A percentile compares a stretch with the other conserved stretches of the same genome.
Evolutionary conservation across 257 asterid genomes (phyloP).

Genomic region (Linaria vulgaris): DNA sequence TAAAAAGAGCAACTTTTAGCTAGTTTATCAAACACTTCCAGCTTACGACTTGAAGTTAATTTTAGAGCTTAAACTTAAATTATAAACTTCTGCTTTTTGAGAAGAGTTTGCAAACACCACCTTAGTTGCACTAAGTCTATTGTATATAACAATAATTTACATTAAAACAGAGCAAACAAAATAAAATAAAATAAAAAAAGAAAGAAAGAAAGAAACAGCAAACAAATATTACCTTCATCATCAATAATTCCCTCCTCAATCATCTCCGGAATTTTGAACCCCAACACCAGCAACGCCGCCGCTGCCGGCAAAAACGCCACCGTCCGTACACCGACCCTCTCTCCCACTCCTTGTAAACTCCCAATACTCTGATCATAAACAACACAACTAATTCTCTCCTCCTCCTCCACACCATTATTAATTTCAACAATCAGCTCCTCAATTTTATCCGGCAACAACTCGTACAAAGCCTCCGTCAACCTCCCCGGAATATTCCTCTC

Average conservation of each 20-base stretch:
- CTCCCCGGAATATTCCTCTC: slow-evolving; percentile 43
- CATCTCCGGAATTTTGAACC: slow-evolving; percentile 44
- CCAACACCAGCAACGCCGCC: slow-evolving; percentile 48
- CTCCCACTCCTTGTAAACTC: slow-evolving; percentile 36
- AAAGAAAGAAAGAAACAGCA: too few relatives aligned
- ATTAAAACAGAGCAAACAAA: too few relatives aligned
- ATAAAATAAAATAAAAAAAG: too few relatives aligned
- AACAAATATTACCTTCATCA: slow-evolving; percentile 48
- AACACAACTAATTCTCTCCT: slow-evolving; percentile 39
- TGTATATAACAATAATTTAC: too few relatives aligned
- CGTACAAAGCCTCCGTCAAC: slow-evolving; percentile 35
- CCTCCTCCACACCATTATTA: slow-evolving; percentile 21
- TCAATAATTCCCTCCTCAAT: slow-evolving; percentile 49
- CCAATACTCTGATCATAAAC: slow-evolving; percentile 53
- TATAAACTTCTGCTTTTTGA: too few relatives aligned
- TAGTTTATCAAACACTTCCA: too few relatives aligned
- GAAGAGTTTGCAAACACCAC: too few relatives aligned
- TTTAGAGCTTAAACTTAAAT: too few relatives aligned
- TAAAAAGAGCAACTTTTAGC: too few relatives aligned
- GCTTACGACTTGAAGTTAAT: too few relatives aligned
- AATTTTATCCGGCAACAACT: slow-evolving; percentile 42
- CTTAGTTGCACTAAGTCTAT: too few relatives aligned
- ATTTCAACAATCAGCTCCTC: slow-evolving; percentile 41
- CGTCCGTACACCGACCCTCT: slow-evolving; percentile 38
- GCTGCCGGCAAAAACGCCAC: slow-evolving; percentile 62